phyloP scores from a whole-genome alignment of 306 rosid species.

The Alnus glutinosa region DNA sequence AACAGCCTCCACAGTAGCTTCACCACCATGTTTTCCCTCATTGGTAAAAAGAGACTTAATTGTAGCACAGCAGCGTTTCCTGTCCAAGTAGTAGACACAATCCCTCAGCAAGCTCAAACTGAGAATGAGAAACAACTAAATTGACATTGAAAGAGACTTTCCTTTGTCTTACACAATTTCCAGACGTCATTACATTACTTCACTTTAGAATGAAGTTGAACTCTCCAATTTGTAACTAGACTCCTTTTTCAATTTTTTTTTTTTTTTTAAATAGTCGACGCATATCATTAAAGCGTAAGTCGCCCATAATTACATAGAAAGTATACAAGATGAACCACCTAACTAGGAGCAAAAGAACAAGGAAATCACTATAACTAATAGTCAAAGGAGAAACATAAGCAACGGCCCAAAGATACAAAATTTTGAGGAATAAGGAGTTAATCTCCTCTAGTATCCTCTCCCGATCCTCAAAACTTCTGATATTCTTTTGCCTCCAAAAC shows the following conservation, averaged over 20 bases:
- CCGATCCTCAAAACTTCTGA: no score
- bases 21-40: constrained; percentile 94
- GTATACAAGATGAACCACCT: no score
- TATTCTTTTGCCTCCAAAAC: no score
- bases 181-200: constrained; percentile 21
- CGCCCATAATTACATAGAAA: no score
- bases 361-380: no score
- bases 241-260: constrained; percentile 1
- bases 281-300: no score
- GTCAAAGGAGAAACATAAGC: no score
- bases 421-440: no score
- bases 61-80: constrained; percentile 75
- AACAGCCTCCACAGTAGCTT: constrained; percentile 84
- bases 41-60: constrained; percentile 71
- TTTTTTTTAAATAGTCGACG: no score
- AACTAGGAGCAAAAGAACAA: no score
- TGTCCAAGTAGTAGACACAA: constrained; percentile 42
- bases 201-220: not conserved
- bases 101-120: not conserved
- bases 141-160: not conserved
- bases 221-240: constrained; percentile 3
- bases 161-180: not conserved
- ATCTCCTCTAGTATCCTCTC: no score
- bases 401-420: no score
- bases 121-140: constrained; percentile 2